phyloP scores from a whole-genome alignment of 495 filamentous ascomycete species.

The Parathielavia appendiculata region DNA sequence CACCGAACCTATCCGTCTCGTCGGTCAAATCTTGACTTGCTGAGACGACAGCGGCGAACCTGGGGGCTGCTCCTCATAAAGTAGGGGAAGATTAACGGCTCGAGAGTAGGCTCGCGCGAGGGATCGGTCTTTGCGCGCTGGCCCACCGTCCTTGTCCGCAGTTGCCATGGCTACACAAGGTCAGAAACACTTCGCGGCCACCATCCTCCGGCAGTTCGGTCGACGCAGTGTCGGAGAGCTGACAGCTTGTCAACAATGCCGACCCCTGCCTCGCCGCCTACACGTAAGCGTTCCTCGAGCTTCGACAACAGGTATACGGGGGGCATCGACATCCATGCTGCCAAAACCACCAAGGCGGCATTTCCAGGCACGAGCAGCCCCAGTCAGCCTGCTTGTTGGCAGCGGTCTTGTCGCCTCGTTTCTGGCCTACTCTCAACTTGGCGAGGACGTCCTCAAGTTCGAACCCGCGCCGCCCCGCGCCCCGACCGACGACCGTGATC shows the following conservation, averaged over 20 bases:
- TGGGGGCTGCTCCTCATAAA: no score
- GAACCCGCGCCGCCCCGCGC: background rate
- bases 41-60: background rate
- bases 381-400: conserved; percentile 24
- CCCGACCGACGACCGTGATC: conserved; percentile 29
- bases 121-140: background rate
- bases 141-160: background rate
- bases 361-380: conserved; percentile 16
- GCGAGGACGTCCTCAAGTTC: conserved; percentile 2
- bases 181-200: conserved; percentile 3
- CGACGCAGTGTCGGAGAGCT: conserved; percentile 1
- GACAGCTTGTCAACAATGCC: background rate
- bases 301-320: background rate
- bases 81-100: no score
- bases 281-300: conserved; percentile 6
- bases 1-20: background rate
- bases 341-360: background rate
- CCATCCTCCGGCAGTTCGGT: conserved; percentile 2
- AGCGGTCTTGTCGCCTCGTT: conserved; percentile 25
- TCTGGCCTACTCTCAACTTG: conserved; percentile 18
- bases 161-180: conserved; percentile 16
- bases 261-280: conserved; percentile 9
- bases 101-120: no score
- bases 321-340: background rate
- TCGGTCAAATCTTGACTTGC: background rate